Percentiles rank a stretch among this genome's conserved stretches.
These are phyloP conservation scores for Sutorius australiensis DNA, from an alignment of 768 basidiomycete genomes.

Conservation along the genomic window DNA sequence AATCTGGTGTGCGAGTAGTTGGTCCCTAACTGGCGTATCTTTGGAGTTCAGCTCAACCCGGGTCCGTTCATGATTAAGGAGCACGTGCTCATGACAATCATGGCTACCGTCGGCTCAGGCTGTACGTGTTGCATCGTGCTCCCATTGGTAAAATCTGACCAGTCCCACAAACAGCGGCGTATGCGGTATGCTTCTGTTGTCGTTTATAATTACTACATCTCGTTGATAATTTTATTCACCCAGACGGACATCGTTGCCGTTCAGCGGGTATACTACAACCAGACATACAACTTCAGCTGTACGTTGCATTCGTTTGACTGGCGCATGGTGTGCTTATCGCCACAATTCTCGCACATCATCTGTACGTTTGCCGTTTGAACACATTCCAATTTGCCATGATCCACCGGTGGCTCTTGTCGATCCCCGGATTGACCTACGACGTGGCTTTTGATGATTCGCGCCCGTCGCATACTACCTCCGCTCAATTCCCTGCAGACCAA, in stretches of 20 bases:
- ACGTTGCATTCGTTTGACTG: slow-evolving; percentile 13
- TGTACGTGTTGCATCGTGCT: slow-evolving; percentile 14
- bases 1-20: slow-evolving; percentile 25
- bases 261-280: slow-evolving; percentile 65
- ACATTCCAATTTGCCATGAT: neutral
- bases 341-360: neutral
- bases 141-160: neutral
- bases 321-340: neutral
- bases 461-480: neutral
- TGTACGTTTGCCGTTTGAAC: neutral
- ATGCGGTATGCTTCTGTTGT: slow-evolving; percentile 33
- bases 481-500: slow-evolving; percentile 34
- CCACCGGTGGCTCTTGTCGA: neutral
- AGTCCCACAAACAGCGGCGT: slow-evolving; percentile 35
- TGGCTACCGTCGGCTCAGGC: slow-evolving; percentile 47
- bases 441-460: neutral
- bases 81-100: slow-evolving; percentile 65
- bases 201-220: neutral
- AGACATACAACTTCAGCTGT: slow-evolving; percentile 51
- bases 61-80: slow-evolving; percentile 78
- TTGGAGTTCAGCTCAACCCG: slow-evolving; percentile 64
- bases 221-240: neutral
- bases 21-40: slow-evolving; percentile 48
- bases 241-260: slow-evolving; percentile 71
- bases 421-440: neutral